Evolutionary conservation across 495 filamentous ascomycete species (phyloP).

Genomic region (Xylaria castorea): DNA sequence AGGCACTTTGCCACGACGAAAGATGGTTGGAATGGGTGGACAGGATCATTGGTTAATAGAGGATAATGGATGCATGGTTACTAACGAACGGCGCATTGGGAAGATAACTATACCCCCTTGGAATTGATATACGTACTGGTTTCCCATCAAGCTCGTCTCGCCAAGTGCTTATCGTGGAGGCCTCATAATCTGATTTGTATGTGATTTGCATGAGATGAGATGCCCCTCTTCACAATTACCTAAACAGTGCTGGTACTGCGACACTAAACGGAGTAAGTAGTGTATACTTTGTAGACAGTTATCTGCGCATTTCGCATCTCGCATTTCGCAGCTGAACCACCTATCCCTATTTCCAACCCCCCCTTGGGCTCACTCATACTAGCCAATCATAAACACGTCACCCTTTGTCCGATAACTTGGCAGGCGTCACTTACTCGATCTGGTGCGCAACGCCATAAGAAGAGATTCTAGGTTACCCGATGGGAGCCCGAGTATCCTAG

Average conservation of each 20-base stretch:
- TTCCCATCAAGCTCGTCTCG: slow-evolving; percentile 5
- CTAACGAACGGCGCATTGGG: slow-evolving; percentile 25
- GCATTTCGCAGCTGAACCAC: slow-evolving; percentile 5
- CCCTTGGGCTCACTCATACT: neutral
- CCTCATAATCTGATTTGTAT: slow-evolving; percentile 3
- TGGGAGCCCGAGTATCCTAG: neutral
- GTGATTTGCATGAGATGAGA: neutral
- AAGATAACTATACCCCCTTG: slow-evolving; percentile 25
- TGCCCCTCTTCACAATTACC: slow-evolving; percentile 15
- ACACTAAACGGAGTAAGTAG: slow-evolving; percentile 14
- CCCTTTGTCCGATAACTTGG: slow-evolving; percentile 11
- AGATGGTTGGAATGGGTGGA: slow-evolving; percentile 45
- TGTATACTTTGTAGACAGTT: neutral
- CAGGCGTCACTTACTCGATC: slow-evolving; percentile 9
- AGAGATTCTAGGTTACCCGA: neutral
- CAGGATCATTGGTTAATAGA: slow-evolving; percentile 42
- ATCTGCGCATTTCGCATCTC: neutral
- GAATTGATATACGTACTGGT: slow-evolving; percentile 15
- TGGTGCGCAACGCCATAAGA: neutral
- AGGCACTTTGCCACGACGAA: slow-evolving; percentile 40
- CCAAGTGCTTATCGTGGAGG: slow-evolving; percentile 11
- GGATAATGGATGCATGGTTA: slow-evolving; percentile 10
- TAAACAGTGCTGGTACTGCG: neutral
- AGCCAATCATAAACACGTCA: neutral
- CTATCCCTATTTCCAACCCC: neutral